Evolutionary conservation across 2,329 filamentous ascomycete genomes (phyloP), one percentile per base, ranked within the genome.

Genomic region (Lecanicillium sp.): DNA sequence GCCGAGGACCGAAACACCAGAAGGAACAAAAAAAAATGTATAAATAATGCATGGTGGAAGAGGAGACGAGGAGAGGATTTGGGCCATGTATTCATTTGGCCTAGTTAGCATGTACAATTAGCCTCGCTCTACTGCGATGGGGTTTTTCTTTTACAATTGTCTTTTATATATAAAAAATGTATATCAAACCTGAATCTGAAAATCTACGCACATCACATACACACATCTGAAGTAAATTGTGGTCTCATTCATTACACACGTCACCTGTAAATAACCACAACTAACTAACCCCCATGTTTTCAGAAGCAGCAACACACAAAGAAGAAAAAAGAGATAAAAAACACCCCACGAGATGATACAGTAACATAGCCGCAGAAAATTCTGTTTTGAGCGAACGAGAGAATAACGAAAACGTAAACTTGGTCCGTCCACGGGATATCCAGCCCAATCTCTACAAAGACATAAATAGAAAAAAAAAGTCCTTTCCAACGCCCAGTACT

Each of bases 401-500:
- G n/a, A 46, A 38, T 2, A 20, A 19, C 12, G 9, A 33, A 46
- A 21, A 45, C 5, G 3, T 5, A 23, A 17, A 17, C 33, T n/a
- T 40, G 19, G 35, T 46, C 43, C 29, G 26, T 41, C 35, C 15
- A 35, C 15, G 12, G 30, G 45, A 43, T 43, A 48, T 37, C 23
- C 45, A 43, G 30, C 33, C 26, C 20, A 42, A 32, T 23, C 17
- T 30, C 29, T 27, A 29, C 26, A 46, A n/a, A n/a, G n/a, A n/a
- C n/a, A n/a, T n/a, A n/a, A n/a, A n/a, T n/a, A n/a, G 15, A 33
- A 23, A 24, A 21, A 9, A 37, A 26, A 12, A 37, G 2, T 14
- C 24, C 38, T 29, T 41, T 21, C 37, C 46, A 49, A 49, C 46
- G 46, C 46, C 39, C 37, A 26, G 8, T 17, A 37, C 46, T 41